Conservation (phyloP, 1,139 yeast genomes). For the Candida frijolesensis region DNA sequence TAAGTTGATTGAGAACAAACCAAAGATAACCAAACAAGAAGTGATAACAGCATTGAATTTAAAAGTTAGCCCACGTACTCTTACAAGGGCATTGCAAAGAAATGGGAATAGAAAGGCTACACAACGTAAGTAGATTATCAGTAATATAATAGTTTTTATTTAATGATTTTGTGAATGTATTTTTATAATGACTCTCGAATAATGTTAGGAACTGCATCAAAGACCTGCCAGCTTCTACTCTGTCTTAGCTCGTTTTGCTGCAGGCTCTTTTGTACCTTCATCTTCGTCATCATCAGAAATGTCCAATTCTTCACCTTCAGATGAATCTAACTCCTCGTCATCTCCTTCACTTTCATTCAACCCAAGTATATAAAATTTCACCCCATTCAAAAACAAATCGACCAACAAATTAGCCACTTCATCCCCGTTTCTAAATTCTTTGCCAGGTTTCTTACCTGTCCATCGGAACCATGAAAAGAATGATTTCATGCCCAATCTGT, state of each 20-base stretch:
- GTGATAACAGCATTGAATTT: slow-evolving; percentile 4
- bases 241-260: slow-evolving; percentile 16
- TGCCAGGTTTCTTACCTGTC: slow-evolving; percentile 75
- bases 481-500: slow-evolving; percentile 71
- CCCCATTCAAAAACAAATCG: slow-evolving; percentile 71
- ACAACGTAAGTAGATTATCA: background rate
- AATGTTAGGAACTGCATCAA: too few relatives aligned
- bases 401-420: slow-evolving; percentile 63
- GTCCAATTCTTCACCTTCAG: slow-evolving; percentile 58
- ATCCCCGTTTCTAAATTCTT: slow-evolving; percentile 73
- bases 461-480: slow-evolving; percentile 75
- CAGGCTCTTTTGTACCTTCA: slow-evolving; percentile 12
- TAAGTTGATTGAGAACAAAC: slow-evolving; percentile 1
- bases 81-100: slow-evolving; percentile 4
- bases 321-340: slow-evolving; percentile 50
- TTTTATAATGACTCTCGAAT: background rate
- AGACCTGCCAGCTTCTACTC: background rate
- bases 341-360: slow-evolving; percentile 58
- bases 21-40: slow-evolving; percentile 3
- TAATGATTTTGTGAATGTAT: background rate
- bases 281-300: slow-evolving; percentile 50
- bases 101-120: background rate
- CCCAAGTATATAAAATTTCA: slow-evolving; percentile 73
- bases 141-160: background rate
- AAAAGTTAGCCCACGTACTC: slow-evolving; percentile 6